Evolutionary conservation across 2,329 filamentous ascomycete species (phyloP).

Genomic region (Exophiala aquamarina): DNA sequence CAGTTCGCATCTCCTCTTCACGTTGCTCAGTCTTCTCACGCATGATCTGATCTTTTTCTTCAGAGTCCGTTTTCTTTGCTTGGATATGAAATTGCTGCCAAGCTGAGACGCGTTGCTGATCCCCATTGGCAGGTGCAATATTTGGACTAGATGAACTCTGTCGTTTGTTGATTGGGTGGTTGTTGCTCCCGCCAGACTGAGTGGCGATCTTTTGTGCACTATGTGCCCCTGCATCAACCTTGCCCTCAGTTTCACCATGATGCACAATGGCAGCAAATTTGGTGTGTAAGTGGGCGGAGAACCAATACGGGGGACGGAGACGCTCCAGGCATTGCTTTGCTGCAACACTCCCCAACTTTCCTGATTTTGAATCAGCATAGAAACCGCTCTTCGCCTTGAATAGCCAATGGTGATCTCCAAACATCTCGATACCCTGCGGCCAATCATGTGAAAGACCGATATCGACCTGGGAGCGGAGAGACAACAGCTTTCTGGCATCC

Average conservation of each 20-base stretch:
- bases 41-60: conserved; percentile 33
- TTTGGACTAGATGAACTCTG: conserved; percentile 7
- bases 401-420: conserved; percentile 67
- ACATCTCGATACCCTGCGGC: conserved; percentile 79
- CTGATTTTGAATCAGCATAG: conserved; percentile 70
- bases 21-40: conserved; percentile 27
- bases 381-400: conserved; percentile 76
- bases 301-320: conserved; percentile 83
- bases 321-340: conserved; percentile 79
- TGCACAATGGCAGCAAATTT: conserved; percentile 70
- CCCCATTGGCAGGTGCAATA: conserved; percentile 6
- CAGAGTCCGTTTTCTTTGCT: conserved; percentile 35
- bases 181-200: not conserved
- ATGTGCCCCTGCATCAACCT: not conserved
- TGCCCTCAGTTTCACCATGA: conserved; percentile 39
- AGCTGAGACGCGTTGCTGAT: conserved; percentile 30
- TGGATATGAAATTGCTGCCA: conserved; percentile 41
- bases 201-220: not conserved
- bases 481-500: conserved; percentile 85
- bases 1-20: conserved; percentile 17
- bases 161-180: not conserved
- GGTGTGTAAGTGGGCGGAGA: conserved; percentile 88
- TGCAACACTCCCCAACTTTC: conserved; percentile 75
- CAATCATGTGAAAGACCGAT: conserved; percentile 94
- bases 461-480: conserved; percentile 83